Percentiles rank a stretch among this genome's conserved stretches.
Conservation (phyloP, 495 filamentous ascomycete genomes). For the Lasiosphaeria hispida region DNA sequence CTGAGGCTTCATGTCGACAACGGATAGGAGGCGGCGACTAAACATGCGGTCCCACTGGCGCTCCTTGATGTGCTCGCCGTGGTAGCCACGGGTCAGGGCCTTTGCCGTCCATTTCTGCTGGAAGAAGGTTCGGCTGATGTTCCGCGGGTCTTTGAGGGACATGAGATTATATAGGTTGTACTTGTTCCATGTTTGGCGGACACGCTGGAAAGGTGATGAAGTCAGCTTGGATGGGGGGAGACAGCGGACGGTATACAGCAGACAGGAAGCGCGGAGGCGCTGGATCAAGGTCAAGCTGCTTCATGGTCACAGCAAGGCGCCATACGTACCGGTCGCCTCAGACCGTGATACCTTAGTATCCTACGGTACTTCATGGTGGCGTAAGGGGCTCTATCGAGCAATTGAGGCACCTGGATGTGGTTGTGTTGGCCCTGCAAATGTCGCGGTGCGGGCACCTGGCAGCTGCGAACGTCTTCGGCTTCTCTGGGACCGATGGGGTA, state of each 20-base stretch:
- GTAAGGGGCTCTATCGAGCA: conserved; percentile 18
- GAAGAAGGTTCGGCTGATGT: conserved; percentile 69
- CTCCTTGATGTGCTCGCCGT: conserved; percentile 90
- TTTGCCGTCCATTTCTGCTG: conserved; percentile 98
- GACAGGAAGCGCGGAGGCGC: too few relatives aligned
- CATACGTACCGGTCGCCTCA: conserved; percentile 58
- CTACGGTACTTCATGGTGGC: conserved; percentile 54
- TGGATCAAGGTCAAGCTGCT: too few relatives aligned
- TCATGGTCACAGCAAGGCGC: conserved; percentile 2
- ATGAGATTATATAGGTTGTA: conserved; percentile 90
- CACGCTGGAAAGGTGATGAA: conserved; percentile 56
- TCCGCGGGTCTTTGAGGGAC: conserved; percentile 33
- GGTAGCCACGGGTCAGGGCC: conserved; percentile 75
- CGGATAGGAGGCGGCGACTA: conserved; percentile 67
- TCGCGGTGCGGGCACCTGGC: neutral
- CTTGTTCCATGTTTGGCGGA: conserved; percentile 97
- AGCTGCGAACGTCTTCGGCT: too few relatives aligned
- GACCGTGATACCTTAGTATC: conserved; percentile 54
- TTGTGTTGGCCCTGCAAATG: neutral
- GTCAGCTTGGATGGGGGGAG: neutral
- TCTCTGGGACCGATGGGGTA: too few relatives aligned
- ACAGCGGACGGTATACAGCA: neutral
- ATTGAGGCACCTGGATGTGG: conserved; percentile 1
- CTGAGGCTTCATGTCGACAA: conserved; percentile 76
- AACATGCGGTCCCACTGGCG: conserved; percentile 93